phyloP scores from a whole-genome alignment of 257 asterid genomes.

The Rehmannia glutinosa region DNA sequence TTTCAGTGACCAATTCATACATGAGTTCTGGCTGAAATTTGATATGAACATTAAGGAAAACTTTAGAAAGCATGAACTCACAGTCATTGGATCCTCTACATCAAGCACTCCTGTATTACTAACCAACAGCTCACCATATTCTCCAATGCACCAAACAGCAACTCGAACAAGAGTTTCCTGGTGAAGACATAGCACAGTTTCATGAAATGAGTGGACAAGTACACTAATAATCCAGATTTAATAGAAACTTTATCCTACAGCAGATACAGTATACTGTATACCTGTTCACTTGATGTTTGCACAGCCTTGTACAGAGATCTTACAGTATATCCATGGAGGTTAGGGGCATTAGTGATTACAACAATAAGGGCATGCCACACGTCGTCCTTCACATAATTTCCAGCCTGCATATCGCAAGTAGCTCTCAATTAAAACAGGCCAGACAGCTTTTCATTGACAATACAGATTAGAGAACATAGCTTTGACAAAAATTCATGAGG shows the following conservation, averaged over 20 bases:
- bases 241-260: slow-evolving; percentile 2
- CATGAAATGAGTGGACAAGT: slow-evolving; percentile 8
- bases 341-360: slow-evolving; percentile 75
- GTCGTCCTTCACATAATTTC: slow-evolving; percentile 83
- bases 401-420: slow-evolving; percentile 54
- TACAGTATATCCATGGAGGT: slow-evolving; percentile 84
- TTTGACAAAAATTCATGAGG: background rate
- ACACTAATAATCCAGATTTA: background rate
- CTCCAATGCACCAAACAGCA: slow-evolving; percentile 96
- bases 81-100: slow-evolving; percentile 71
- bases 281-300: slow-evolving; percentile 71
- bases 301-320: slow-evolving; percentile 72
- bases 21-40: too few species aligned
- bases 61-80: slow-evolving; percentile 40
- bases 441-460: background rate
- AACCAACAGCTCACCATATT: slow-evolving; percentile 85
- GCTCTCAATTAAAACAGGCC: slow-evolving; percentile 3
- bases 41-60: background rate
- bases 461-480: background rate
- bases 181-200: slow-evolving; percentile 19
- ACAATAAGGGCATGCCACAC: slow-evolving; percentile 93
- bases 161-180: slow-evolving; percentile 92
- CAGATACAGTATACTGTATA: slow-evolving; percentile 36
- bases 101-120: slow-evolving; percentile 64
- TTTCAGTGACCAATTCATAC: too few species aligned